These are phyloP conservation scores for Angophora floribunda DNA, from an alignment of 345 rosid genomes.

Conservation along the genomic window DNA sequence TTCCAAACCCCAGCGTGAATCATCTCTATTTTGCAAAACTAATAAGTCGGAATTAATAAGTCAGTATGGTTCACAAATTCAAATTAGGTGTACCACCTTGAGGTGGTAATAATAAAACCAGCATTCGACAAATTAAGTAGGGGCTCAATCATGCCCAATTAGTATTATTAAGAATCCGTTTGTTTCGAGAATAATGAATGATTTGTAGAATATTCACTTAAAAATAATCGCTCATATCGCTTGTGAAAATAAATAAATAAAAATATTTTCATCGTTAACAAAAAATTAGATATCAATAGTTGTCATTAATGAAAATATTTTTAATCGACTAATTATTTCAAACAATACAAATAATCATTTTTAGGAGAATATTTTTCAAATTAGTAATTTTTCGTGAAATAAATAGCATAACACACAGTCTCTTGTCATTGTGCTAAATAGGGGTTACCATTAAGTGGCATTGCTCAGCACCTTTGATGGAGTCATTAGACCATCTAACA, in stretches of 20 bases:
- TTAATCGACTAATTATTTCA: no score
- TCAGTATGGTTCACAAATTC: neutral
- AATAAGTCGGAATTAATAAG: neutral
- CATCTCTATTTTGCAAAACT: neutral
- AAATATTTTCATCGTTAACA: no score
- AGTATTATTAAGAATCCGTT: neutral
- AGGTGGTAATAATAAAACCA: neutral
- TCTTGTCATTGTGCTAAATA: neutral
- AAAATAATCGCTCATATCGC: accelerated
- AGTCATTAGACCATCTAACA: neutral
- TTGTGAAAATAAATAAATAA: no score
- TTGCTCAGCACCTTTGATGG: neutral
- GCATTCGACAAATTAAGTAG: neutral
- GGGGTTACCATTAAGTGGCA: neutral
- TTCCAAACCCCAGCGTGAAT: neutral
- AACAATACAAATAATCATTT: accelerated
- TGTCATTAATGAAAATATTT: no score
- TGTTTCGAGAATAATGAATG: no score
- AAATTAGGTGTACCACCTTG: neutral
- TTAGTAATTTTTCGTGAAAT: accelerated
- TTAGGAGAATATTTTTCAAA: no score
- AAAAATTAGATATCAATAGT: no score
- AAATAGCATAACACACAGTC: no score
- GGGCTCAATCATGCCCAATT: neutral
- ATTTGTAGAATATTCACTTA: no score